Conservation (phyloP, 2,329 filamentous ascomycete species). For the Aspergillus tamarii region DNA sequence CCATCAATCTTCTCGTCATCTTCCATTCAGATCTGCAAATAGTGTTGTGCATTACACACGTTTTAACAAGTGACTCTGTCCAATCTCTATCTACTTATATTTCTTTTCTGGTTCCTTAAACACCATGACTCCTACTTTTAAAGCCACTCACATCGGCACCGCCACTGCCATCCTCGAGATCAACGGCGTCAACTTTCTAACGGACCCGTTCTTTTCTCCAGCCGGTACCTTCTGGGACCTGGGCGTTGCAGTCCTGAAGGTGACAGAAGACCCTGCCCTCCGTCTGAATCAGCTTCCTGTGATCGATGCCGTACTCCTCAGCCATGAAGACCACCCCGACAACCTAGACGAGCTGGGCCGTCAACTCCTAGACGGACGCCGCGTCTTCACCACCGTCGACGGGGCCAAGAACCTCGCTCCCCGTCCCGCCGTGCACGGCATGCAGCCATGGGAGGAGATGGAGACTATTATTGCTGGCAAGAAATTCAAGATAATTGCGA, state of each 20-base stretch:
- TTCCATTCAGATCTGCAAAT: background rate
- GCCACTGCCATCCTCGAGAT: constrained; percentile 54
- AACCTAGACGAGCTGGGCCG: constrained; percentile 55
- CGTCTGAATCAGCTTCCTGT: constrained; percentile 44
- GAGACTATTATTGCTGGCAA: constrained; percentile 34
- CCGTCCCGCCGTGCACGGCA: constrained; percentile 45
- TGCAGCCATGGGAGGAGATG: constrained; percentile 46
- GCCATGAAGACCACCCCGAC: constrained; percentile 56
- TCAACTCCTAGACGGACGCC: constrained; percentile 49
- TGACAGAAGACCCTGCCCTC: constrained; percentile 40
- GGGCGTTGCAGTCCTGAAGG: constrained; percentile 32
- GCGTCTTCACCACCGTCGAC: constrained; percentile 52
- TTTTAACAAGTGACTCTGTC: too few relatives aligned
- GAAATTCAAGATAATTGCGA: constrained; percentile 45
- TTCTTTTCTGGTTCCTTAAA: background rate
- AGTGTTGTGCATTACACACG: too few relatives aligned
- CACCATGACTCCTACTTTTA: constrained; percentile 21
- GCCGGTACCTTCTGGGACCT: constrained; percentile 40
- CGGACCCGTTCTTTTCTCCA: constrained; percentile 52
- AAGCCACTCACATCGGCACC: constrained; percentile 52
- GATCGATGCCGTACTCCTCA: constrained; percentile 55
- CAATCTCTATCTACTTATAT: background rate
- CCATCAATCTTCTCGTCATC: background rate
- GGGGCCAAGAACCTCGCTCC: constrained; percentile 50
- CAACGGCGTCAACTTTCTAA: constrained; percentile 47